Evolutionary conservation across 495 filamentous ascomycete species (phyloP).

Genomic region (Xylaria flabelliformis): DNA sequence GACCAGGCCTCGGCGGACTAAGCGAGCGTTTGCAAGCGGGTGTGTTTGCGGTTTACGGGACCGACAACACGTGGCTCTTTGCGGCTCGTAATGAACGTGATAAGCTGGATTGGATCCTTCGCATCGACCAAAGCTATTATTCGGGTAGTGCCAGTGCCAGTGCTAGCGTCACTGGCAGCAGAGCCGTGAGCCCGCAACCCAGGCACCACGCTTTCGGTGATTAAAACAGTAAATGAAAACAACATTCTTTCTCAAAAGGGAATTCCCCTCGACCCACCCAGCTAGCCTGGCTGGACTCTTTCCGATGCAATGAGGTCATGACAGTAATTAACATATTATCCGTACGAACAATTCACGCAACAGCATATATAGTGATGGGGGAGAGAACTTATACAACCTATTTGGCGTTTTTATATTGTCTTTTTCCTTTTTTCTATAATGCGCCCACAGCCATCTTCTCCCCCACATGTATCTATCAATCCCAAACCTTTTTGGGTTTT

Average conservation of each 20-base stretch:
- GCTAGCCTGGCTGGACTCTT: constrained; percentile 2
- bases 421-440: constrained; percentile 9
- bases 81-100: constrained; percentile 84
- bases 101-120: constrained; percentile 93
- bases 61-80: constrained; percentile 93
- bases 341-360: constrained; percentile 12
- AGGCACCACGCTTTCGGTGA: constrained; percentile 29
- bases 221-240: constrained; percentile 3
- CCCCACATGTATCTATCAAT: background rate
- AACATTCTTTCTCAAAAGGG: background rate
- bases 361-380: constrained; percentile 19
- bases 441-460: background rate
- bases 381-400: background rate
- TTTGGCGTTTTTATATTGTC: background rate
- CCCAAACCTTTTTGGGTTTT: constrained; percentile 1
- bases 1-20: constrained; percentile 48
- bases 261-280: background rate
- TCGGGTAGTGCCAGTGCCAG: constrained; percentile 36
- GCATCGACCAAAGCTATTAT: constrained; percentile 66
- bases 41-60: constrained; percentile 92
- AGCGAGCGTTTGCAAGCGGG: constrained; percentile 65
- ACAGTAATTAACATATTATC: constrained; percentile 22
- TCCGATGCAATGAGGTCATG: constrained; percentile 25
- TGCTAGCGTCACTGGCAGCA: constrained; percentile 37
- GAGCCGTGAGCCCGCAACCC: constrained; percentile 40